Evolutionary conservation across 495 filamentous ascomycete species (phyloP), one percentile per base, ranked within the genome.

Genomic region (Neurospora sp.): DNA sequence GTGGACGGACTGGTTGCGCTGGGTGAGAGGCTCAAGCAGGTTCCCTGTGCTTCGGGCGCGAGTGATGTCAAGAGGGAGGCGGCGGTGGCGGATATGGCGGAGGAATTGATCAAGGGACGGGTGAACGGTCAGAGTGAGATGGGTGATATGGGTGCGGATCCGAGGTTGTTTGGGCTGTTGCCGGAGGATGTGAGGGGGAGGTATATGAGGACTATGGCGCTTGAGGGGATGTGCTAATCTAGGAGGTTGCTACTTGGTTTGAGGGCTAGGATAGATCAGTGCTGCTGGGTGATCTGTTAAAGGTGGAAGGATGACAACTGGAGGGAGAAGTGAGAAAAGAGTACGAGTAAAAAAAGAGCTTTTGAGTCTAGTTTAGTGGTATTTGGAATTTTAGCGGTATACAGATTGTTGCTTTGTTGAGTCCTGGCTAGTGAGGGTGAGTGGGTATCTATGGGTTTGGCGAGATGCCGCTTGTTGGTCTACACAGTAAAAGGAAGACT

Each of bases 1-100:
- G 82, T 90, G 12, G 85, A 87, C 68, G 87, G 90, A 17, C 82
- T 97, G 44, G 87, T 88, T 3, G 85, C 85, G 37, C 87, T 93
- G 82, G 86, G 87, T 68, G 85, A 84, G 70, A 85, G 82, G 81
- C 74, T 85, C 81, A 79, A 85, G 14, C 48, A 59, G 6, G 20
- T 59, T 4, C 20, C 48, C 1, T 20, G 48, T 27, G 53, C 12
- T 16, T 16, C 53, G 53, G 53, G 53, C 0, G 27, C 53, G 1
- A 65, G 27, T 73, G 74, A 84, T 81, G 40, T 86, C 73, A 72
- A 73, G 70, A 85, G 87, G 71, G 84, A 88, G 70, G 87, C 89
- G 75, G 88, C 86, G n/a, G 84, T 96, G 59, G 89, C 92, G 77
- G 91, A 97, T 79, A 91, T 89, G 78, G 94, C 93, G 69, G 93